A percentile compares a stretch with the other conserved stretches of the same genome.
Evolutionary conservation across 768 basidiomycete genomes (phyloP).

Genomic region (Dentipellis fragilis): DNA sequence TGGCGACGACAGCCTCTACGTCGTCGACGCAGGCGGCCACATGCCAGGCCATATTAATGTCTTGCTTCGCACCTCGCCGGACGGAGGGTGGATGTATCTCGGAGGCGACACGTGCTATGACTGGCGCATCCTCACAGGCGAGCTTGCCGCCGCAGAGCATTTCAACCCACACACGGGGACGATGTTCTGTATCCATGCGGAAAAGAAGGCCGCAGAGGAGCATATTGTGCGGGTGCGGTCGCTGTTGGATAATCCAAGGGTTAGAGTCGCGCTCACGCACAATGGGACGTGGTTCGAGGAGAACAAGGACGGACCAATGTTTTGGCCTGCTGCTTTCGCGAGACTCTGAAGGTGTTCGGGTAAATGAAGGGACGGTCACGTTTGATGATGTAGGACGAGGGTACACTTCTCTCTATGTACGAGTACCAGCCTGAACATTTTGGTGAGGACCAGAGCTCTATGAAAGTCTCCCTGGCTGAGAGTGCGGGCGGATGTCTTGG

Average conservation of each 20-base stretch:
- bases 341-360: background rate
- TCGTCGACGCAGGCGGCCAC: constrained; percentile 15
- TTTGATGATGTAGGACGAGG: no score
- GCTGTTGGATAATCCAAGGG: background rate
- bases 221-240: constrained; percentile 1
- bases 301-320: background rate
- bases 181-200: background rate
- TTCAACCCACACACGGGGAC: background rate
- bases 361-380: no score
- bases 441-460: no score
- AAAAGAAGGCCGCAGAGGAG: constrained; percentile 2
- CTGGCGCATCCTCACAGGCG: constrained; percentile 5
- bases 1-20: constrained; percentile 9
- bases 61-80: constrained; percentile 11
- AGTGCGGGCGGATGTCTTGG: no score
- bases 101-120: constrained; percentile 14
- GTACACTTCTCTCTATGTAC: no score
- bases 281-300: background rate
- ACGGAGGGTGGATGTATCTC: constrained; percentile 8
- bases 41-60: constrained; percentile 12
- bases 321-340: background rate
- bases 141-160: background rate
- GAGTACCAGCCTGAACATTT: no score
- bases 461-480: no score
- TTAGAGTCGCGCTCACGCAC: constrained; percentile 3